Base-by-base conservation (phyloP, 1,139 yeast species). In the Dujonia santamariae region DNA sequence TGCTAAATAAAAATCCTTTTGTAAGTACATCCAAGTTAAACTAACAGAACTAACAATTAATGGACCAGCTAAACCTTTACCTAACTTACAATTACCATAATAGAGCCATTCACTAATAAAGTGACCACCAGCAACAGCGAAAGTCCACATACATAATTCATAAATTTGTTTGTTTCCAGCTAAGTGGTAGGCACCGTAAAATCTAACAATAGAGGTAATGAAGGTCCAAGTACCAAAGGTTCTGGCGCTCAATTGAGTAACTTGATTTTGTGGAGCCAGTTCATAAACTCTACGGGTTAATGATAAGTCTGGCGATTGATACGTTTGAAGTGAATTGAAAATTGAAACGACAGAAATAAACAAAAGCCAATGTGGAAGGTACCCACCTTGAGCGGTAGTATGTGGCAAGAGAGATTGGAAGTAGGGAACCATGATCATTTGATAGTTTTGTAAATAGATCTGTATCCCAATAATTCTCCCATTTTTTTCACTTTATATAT, bases 141-240 rank as follows among this genome's bases (percentile, higher is more conserved):
- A 92, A n/a, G 95, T 80, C 60, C 85, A 82, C 51, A 86, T 74
- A 20, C 94, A 83, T 47, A 92, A 68, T 48, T 85, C 80, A 58
- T 78, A 92, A 35, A 88, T 76, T 43, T 80, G 83, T 19, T 79
- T 78, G 48, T 81, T 78, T 38, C 65, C 63, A 12, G 59, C 54
- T 42, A 85, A 64, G 54, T 85, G 68, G 59, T 82, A 83, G 5
- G 98, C 95, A 31, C 96, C 96, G 54, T 85, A 88, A 45, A 82
- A 72, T 54, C 98, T 78, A 33, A 92, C 80, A 28, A 92, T 69
- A 2, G 96, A 78, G 1, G 97, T 82, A 46, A 90, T 73, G 35
- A 90, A 67, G 0, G 98, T 92, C 98, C 98, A 92, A 1, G 98
- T 92, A 20, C 98, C 98, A 59, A 92, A 92, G 0, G 98, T 92